Percentiles rank a stretch among this genome's conserved stretches.
These are phyloP conservation scores for Saccharomyces jurei DNA, from an alignment of 805 yeast genomes.

Conservation along the genomic window DNA sequence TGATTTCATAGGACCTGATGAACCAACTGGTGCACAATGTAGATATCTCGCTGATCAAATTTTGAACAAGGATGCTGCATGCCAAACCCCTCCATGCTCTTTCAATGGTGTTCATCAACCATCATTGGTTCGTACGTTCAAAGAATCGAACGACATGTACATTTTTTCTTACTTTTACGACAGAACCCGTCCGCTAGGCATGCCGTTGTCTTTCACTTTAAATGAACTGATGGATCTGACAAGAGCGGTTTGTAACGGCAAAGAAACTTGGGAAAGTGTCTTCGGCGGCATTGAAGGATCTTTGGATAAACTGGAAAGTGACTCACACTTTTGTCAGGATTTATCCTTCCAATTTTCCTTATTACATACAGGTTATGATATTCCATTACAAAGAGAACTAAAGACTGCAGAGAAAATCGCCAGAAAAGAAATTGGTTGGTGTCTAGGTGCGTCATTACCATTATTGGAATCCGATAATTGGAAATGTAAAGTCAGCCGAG, in stretches of 20 bases:
- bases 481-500: slow-evolving; percentile 42
- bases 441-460: slow-evolving; percentile 95
- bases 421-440: slow-evolving; percentile 94
- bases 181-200: slow-evolving; percentile 86
- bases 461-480: slow-evolving; percentile 66
- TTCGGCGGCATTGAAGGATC: slow-evolving; percentile 62
- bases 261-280: slow-evolving; percentile 59
- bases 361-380: slow-evolving; percentile 93
- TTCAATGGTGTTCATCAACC: slow-evolving; percentile 98
- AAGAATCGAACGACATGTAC: slow-evolving; percentile 65
- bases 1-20: slow-evolving; percentile 52
- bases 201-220: slow-evolving; percentile 84
- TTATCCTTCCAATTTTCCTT: slow-evolving; percentile 83
- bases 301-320: slow-evolving; percentile 52
- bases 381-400: slow-evolving; percentile 81
- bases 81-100: slow-evolving; percentile 76
- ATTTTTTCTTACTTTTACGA: slow-evolving; percentile 94
- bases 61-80: slow-evolving; percentile 73
- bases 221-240: slow-evolving; percentile 79
- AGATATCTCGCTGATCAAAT: slow-evolving; percentile 73
- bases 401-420: slow-evolving; percentile 86
- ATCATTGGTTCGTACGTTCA: slow-evolving; percentile 70
- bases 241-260: slow-evolving; percentile 78
- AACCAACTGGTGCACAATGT: slow-evolving; percentile 75
- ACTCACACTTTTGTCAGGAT: slow-evolving; percentile 94